Base-by-base conservation (phyloP, 1,284 basidiomycete species). In the Sanghuangporus baumii region DNA sequence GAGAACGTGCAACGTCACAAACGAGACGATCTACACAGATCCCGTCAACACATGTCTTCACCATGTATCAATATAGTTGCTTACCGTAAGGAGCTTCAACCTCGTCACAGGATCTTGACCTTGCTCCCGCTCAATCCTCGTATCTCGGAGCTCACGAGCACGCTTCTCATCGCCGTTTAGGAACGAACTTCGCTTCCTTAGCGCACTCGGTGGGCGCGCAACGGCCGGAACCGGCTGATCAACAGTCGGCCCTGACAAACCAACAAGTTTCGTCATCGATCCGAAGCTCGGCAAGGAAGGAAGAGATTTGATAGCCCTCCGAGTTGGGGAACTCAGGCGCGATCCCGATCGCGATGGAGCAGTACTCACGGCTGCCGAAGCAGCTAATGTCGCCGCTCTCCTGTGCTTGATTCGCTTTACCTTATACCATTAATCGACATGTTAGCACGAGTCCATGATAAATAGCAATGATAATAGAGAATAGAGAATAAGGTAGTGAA, bases 1-100 rank as follows among this genome's bases (percentile, higher is more conserved):
- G 68, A 98, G 84, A 61, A 95, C 84, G 71, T 98, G 95, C 1
- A 98, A 77, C 0, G 87, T 88, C 66, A 96, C 80, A 82, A 98
- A 97, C 2, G 93, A 87, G 34, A 88, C 86, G 67, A 96, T 92
- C 85, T 84, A 65, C 4, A n/a, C 20, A 36, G 12, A 6, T 47
- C 20, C 59, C 36, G 57, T 38, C 11, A 37, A 20, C 36, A n/a
- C 31, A 34, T 41, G 37, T 5, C 26, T 23, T 23, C 20, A 51
- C 23, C 16, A 34, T 37, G 43, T 61, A 55, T 59, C 34, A 40
- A 34, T 23, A 34, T 36, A 57, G 36, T 57, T 48, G 77, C 87
- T 64, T 71, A 92, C 87, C 69, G 96, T 78, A 67, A 96, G 83
- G n/a, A 96, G 79, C 78, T 98, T 98, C 66, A 99, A 81, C 54